These are phyloP conservation scores for Liquidambar formosana DNA, from an alignment of 164 flowering plant genomes.

Conservation along the genomic window DNA sequence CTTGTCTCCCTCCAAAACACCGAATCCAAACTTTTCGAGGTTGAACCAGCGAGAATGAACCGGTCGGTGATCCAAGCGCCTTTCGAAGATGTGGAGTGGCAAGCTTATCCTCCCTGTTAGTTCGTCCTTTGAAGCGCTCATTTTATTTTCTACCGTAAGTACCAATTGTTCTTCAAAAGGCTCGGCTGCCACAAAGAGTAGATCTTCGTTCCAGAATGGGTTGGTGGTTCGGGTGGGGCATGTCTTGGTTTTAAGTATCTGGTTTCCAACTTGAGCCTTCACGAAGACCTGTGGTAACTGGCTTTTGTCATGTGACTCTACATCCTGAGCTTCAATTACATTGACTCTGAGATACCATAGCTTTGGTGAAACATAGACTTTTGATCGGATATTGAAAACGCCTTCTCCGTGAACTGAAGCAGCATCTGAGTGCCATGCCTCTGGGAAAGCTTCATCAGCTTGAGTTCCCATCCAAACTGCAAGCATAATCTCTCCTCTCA, in stretches of 20 bases:
- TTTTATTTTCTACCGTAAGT: slow-evolving; percentile 57
- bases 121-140: slow-evolving; percentile 52
- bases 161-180: slow-evolving; percentile 76
- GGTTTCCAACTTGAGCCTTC: slow-evolving; percentile 72
- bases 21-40: slow-evolving; percentile 73
- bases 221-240: slow-evolving; percentile 49
- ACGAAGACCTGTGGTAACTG: slow-evolving; percentile 61
- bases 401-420: slow-evolving; percentile 82
- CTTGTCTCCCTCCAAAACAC: slow-evolving; percentile 58
- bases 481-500: slow-evolving; percentile 76
- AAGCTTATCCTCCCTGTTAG: slow-evolving; percentile 43
- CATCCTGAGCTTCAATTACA: slow-evolving; percentile 90
- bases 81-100: slow-evolving; percentile 54
- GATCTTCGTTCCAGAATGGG: slow-evolving; percentile 86
- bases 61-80: slow-evolving; percentile 71
- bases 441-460: slow-evolving; percentile 90
- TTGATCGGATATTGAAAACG: slow-evolving; percentile 67
- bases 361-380: slow-evolving; percentile 90
- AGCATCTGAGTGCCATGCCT: slow-evolving; percentile 89
- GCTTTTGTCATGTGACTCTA: slow-evolving; percentile 55
- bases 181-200: slow-evolving; percentile 78
- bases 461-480: slow-evolving; percentile 96
- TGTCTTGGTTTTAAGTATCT: slow-evolving; percentile 60
- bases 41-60: slow-evolving; percentile 79
- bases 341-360: slow-evolving; percentile 88